A percentile compares a stretch with the other conserved stretches of the same genome.
Conservation (phyloP, 352 stramenopile species). For the Globisporangium abappressorium region DNA sequence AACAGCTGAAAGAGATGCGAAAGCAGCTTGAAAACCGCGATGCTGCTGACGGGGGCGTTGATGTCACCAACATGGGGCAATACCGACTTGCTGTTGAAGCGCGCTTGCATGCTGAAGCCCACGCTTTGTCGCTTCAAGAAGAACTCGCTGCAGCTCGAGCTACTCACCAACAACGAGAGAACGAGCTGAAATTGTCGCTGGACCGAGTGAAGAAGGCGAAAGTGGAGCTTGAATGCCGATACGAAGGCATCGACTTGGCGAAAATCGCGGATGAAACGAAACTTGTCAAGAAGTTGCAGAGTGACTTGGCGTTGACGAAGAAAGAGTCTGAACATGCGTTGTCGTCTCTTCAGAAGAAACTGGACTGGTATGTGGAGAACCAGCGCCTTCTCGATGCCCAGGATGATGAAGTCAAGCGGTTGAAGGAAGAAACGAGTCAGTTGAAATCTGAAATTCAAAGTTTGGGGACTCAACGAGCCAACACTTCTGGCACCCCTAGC, state of each 20-base stretch:
- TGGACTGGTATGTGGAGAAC: slow-evolving; percentile 86
- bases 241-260: slow-evolving; percentile 65
- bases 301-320: slow-evolving; percentile 38
- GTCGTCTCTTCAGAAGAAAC: slow-evolving; percentile 63
- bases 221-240: slow-evolving; percentile 69
- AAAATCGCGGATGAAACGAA: slow-evolving; percentile 57
- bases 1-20: slow-evolving; percentile 44
- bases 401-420: slow-evolving; percentile 49
- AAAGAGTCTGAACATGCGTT: slow-evolving; percentile 52
- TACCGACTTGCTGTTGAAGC: slow-evolving; percentile 60
- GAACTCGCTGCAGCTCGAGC: slow-evolving; percentile 38
- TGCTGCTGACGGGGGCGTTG: slow-evolving; percentile 8
- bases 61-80: slow-evolving; percentile 38
- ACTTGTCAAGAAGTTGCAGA: slow-evolving; percentile 42
- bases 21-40: slow-evolving; percentile 22
- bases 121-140: slow-evolving; percentile 51
- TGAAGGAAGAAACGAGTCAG: slow-evolving; percentile 24
- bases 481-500: not conserved
- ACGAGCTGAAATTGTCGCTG: slow-evolving; percentile 68
- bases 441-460: slow-evolving; percentile 17
- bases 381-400: slow-evolving; percentile 77
- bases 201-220: slow-evolving; percentile 82
- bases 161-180: slow-evolving; percentile 48
- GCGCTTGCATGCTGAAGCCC: slow-evolving; percentile 54
- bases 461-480: not conserved